A percentile compares a stretch with the other conserved stretches of the same genome.
Evolutionary conservation across 2,329 filamentous ascomycete genomes (phyloP).

Genomic region (Phialocephala sp.): DNA sequence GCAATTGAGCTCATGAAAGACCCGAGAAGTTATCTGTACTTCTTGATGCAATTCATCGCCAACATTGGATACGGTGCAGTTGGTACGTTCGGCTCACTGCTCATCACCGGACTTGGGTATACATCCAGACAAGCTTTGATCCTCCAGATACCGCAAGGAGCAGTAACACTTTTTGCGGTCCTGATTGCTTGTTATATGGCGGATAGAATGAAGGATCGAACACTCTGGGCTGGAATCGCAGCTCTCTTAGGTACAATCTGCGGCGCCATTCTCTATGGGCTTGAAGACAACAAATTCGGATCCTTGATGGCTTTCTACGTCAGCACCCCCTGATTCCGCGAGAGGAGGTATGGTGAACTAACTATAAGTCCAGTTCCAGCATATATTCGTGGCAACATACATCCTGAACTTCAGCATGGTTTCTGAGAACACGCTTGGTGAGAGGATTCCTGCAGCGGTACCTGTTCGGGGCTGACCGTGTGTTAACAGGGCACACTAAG

Average conservation of each 20-base stretch:
- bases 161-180: neutral
- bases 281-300: neutral
- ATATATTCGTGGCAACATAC: neutral
- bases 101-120: neutral
- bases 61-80: neutral
- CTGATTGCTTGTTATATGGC: neutral
- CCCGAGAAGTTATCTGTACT: neutral
- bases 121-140: neutral
- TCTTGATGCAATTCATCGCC: neutral
- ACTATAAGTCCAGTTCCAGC: neutral
- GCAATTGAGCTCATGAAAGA: neutral
- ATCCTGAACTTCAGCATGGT: neutral
- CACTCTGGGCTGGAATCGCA: neutral
- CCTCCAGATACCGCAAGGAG: neutral
- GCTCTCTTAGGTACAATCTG: neutral
- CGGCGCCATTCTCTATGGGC: neutral
- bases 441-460: neutral
- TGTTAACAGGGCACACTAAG: neutral
- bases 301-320: neutral
- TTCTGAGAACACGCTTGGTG: neutral
- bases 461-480: neutral
- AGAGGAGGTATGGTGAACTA: neutral
- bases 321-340: neutral
- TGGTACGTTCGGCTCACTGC: neutral
- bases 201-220: neutral